Percentiles rank a stretch among this genome's conserved stretches.
Evolutionary conservation across 345 rosid genomes (phyloP).

Genomic region (Turritis glabra): DNA sequence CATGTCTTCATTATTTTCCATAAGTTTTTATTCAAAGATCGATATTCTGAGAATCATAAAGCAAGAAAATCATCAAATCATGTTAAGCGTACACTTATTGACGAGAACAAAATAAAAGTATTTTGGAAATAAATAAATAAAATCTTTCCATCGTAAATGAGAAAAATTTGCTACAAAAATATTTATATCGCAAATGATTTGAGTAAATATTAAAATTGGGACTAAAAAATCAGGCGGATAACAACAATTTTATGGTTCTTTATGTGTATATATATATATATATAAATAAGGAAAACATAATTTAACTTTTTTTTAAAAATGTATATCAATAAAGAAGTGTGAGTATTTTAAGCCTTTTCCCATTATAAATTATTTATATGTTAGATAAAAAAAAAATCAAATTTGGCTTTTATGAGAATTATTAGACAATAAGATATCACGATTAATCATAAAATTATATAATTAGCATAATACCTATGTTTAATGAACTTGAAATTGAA

Average conservation of each 20-base stretch:
- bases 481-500: neutral
- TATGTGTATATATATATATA: too few species aligned
- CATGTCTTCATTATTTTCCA: neutral
- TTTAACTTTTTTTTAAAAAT: too few species aligned
- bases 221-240: neutral
- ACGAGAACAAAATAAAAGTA: too few species aligned
- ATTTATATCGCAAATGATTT: too few species aligned
- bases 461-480: neutral
- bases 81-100: neutral
- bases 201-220: too few species aligned
- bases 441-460: too few species aligned
- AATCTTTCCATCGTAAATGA: neutral
- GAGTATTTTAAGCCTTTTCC: neutral
- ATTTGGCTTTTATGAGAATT: neutral
- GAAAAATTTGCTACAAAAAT: too few species aligned
- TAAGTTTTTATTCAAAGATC: neutral
- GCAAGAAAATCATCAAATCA: neutral
- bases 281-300: too few species aligned
- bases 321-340: neutral
- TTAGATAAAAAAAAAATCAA: too few species aligned
- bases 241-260: too few species aligned
- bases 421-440: neutral
- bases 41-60: neutral
- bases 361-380: too few species aligned
- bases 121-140: too few species aligned